Conservation (phyloP, 2,329 filamentous ascomycete species). For the Neodidymelliopsis sp. region DNA sequence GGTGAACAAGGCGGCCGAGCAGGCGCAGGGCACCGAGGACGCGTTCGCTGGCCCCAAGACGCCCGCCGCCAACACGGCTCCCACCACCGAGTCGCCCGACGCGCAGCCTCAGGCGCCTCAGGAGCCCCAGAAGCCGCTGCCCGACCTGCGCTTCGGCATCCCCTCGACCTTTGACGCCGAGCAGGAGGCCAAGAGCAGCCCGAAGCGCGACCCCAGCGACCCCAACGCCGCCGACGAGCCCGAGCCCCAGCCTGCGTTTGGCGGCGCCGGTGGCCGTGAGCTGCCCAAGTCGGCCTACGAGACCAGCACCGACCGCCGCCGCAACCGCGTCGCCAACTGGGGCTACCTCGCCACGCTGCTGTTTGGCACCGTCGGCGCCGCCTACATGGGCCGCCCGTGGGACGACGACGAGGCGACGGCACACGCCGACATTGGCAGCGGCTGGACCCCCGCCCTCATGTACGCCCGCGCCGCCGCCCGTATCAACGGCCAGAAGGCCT, state of each 20-base stretch:
- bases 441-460: constrained; percentile 78
- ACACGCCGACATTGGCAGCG: constrained; percentile 77
- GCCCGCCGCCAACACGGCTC: constrained; percentile 46
- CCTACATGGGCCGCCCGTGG: constrained; percentile 90
- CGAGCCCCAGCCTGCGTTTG: constrained; percentile 51
- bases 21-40: constrained; percentile 32
- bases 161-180: constrained; percentile 89
- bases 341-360: constrained; percentile 70
- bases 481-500: constrained; percentile 77
- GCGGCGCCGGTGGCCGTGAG: constrained; percentile 68
- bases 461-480: constrained; percentile 82
- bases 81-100: constrained; percentile 49
- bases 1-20: constrained; percentile 29
- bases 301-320: constrained; percentile 86
- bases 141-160: constrained; percentile 92
- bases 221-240: constrained; percentile 58
- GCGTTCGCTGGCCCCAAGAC: constrained; percentile 47
- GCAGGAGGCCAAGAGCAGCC: constrained; percentile 49
- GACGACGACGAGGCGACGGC: constrained; percentile 75
- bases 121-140: constrained; percentile 71
- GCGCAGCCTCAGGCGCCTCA: constrained; percentile 58
- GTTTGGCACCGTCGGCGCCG: constrained; percentile 63
- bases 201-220: constrained; percentile 35
- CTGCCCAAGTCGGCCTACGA: constrained; percentile 83
- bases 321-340: constrained; percentile 77